A percentile compares a stretch with the other conserved stretches of the same genome.
phyloP scores from a whole-genome alignment of 176 grass and related monocot species.

The Aechmea fasciata region DNA sequence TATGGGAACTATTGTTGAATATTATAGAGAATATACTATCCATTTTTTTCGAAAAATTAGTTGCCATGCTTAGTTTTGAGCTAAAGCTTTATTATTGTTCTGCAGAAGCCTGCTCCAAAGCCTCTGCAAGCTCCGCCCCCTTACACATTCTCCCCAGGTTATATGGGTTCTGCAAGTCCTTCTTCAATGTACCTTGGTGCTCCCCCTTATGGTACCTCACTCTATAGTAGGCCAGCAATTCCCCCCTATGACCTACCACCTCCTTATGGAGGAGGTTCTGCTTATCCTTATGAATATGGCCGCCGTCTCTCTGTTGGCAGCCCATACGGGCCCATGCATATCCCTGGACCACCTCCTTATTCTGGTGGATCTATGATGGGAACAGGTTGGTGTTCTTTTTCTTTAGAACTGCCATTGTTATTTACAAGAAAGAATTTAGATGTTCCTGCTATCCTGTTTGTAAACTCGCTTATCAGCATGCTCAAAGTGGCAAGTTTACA shows the following conservation, averaged over 20 bases:
- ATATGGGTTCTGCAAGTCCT: constrained; percentile 51
- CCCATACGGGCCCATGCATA: constrained; percentile 56
- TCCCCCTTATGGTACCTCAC: constrained; percentile 40
- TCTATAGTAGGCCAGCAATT: constrained; percentile 45
- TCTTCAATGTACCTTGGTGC: constrained; percentile 62
- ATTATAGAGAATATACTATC: not conserved
- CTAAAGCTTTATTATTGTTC: not conserved
- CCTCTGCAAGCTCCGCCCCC: constrained; percentile 46
- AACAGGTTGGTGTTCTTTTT: constrained; percentile 28
- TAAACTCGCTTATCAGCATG: too few species aligned
- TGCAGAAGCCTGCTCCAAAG: constrained; percentile 46
- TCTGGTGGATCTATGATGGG: constrained; percentile 54
- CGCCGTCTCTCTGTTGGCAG: constrained; percentile 55
- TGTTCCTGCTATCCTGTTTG: too few species aligned
- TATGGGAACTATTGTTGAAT: too few species aligned
- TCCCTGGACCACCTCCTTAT: constrained; percentile 48
- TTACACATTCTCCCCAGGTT: constrained; percentile 27
- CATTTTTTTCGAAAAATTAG: not conserved
- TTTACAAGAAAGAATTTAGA: not conserved
- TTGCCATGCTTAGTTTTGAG: not conserved
- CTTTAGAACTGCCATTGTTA: not conserved
- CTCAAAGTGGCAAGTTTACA: too few species aligned
- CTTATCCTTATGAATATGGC: constrained; percentile 58
- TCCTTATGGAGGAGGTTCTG: constrained; percentile 45
- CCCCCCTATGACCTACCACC: constrained; percentile 42